A percentile compares a stretch with the other conserved stretches of the same genome.
These are phyloP conservation scores for Nicotiana noctiflora DNA, from an alignment of 257 asterid genomes.

Conservation along the genomic window DNA sequence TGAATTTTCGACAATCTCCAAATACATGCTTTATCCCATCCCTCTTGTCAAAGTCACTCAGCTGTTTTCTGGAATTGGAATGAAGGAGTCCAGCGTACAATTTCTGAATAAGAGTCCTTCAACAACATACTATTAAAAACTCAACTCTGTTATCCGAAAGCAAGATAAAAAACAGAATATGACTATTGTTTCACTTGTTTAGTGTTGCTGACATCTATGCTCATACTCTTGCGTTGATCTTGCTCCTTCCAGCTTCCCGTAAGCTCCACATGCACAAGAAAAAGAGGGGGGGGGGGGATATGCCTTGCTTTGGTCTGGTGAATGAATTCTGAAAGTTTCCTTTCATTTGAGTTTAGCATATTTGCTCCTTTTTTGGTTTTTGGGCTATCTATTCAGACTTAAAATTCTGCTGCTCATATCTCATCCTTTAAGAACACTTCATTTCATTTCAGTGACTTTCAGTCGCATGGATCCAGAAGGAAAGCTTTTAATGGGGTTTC, in stretches of 20 bases:
- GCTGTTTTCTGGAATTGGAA: neutral
- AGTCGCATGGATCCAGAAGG: conserved; percentile 99
- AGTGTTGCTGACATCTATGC: neutral
- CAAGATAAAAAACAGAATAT: neutral
- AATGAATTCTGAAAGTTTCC: neutral
- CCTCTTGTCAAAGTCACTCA: neutral
- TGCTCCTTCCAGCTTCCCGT: neutral
- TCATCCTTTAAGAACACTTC: conserved; percentile 12
- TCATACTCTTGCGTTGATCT: neutral
- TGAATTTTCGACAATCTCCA: neutral
- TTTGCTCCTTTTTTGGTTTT: neutral
- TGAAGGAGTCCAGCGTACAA: neutral
- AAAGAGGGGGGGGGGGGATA: neutral
- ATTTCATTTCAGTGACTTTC: conserved; percentile 76
- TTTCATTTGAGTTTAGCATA: neutral
- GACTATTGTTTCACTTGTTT: neutral
- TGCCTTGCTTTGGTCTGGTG: neutral
- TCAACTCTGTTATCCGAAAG: neutral
- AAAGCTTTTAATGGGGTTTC: conserved; percentile 90
- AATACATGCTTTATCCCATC: neutral
- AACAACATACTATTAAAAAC: neutral
- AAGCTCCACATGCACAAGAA: neutral
- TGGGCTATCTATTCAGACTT: neutral
- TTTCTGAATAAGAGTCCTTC: neutral
- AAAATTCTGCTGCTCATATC: conserved; percentile 1